These are phyloP conservation scores for Colletotrichum coccodes DNA, from an alignment of 2,329 filamentous ascomycete species.

Conservation along the genomic window DNA sequence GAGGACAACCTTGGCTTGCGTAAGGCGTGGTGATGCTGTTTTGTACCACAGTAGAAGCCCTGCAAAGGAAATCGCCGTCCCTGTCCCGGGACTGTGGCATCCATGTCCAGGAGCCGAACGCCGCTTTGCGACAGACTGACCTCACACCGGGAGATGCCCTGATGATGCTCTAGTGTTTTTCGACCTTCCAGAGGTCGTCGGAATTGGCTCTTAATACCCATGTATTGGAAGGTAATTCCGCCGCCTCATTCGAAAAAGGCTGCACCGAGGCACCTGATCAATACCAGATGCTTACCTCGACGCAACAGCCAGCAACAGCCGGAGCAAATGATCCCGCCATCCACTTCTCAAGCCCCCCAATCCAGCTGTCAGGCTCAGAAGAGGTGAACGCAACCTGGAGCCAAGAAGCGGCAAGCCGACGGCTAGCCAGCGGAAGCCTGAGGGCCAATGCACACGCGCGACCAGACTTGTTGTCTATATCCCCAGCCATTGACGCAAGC, in stretches of 20 bases:
- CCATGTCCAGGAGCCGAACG: slow-evolving; percentile 24
- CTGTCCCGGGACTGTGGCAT: background rate
- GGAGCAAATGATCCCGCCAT: slow-evolving; percentile 9
- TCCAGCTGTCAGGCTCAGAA: slow-evolving; percentile 16
- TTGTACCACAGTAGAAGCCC: background rate
- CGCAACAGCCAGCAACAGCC: background rate
- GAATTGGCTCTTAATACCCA: background rate
- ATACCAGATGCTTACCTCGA: too few relatives aligned
- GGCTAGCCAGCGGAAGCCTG: background rate
- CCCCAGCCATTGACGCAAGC: slow-evolving; percentile 31
- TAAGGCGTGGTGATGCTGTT: slow-evolving; percentile 28
- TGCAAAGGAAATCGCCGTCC: slow-evolving; percentile 3
- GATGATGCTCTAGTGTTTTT: too few relatives aligned
- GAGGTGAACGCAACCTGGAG: slow-evolving; percentile 4
- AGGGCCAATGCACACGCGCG: background rate
- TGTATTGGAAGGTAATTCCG: too few relatives aligned
- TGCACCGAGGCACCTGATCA: background rate
- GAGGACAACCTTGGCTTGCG: slow-evolving; percentile 30
- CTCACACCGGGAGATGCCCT: background rate
- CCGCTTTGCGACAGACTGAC: background rate
- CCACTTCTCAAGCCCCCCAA: background rate
- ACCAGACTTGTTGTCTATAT: background rate
- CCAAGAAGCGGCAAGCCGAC: slow-evolving; percentile 13
- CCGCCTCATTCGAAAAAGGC: background rate
- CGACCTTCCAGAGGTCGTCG: too few relatives aligned